A percentile compares a stretch with the other conserved stretches of the same genome.
Evolutionary conservation across 495 filamentous ascomycete genomes (phyloP).

Genomic region (Penicillium pancosmium): DNA sequence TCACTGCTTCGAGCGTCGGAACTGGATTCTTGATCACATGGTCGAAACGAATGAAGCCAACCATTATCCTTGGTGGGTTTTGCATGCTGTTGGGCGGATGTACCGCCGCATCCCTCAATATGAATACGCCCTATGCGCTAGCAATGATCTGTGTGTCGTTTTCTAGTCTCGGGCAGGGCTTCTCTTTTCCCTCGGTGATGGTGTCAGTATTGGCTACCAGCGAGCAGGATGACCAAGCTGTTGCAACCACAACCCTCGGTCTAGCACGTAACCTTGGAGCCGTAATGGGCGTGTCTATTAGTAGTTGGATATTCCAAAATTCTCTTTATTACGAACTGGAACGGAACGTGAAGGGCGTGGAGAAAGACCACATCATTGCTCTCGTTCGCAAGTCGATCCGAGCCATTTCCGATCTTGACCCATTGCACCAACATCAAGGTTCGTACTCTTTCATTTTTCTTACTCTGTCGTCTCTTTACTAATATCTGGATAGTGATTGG

Average conservation of each 20-base stretch:
- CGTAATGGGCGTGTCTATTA: constrained; percentile 71
- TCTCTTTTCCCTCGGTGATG: constrained; percentile 64
- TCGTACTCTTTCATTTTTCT: constrained; percentile 9
- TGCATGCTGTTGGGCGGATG: constrained; percentile 58
- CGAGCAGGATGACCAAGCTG: constrained; percentile 70
- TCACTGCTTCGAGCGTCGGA: constrained; percentile 60
- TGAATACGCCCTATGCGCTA: constrained; percentile 56
- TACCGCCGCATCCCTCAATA: constrained; percentile 52
- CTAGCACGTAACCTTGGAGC: constrained; percentile 69
- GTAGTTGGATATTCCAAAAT: constrained; percentile 78
- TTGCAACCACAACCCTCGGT: constrained; percentile 70
- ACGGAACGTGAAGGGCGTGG: constrained; percentile 54
- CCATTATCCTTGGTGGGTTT: constrained; percentile 58
- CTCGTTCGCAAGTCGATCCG: constrained; percentile 58
- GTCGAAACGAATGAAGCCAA: constrained; percentile 64
- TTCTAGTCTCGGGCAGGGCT: constrained; percentile 63
- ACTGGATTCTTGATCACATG: constrained; percentile 73
- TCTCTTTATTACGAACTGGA: constrained; percentile 61
- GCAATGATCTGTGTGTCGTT: constrained; percentile 67
- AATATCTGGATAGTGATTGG: constrained; percentile 44
- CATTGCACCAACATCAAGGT: constrained; percentile 56
- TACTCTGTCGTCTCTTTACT: not conserved
- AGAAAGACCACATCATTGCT: constrained; percentile 54
- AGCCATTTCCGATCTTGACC: constrained; percentile 50
- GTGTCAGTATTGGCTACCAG: constrained; percentile 69